Base-by-base conservation (phyloP, 2,329 filamentous ascomycete species). In the Fusarium transvaalense region DNA sequence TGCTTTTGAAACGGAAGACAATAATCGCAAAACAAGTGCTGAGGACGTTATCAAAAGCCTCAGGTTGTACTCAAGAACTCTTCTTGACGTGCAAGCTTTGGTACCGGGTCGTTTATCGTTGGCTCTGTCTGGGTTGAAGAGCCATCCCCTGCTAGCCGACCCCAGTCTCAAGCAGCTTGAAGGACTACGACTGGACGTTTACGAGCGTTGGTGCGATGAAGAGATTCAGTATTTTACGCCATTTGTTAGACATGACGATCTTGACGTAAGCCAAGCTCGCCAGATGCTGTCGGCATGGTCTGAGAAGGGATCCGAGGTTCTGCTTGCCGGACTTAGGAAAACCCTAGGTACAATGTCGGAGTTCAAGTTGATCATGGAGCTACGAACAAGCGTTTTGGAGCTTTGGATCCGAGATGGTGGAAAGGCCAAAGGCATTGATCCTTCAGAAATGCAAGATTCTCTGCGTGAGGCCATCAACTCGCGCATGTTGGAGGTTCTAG, bases 151-250 rank as follows among this genome's bases (percentile, higher is more conserved):
- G 14, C 80, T 97, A 5, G 87, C 88, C n/a, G 92, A 97, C 75
- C 79, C 85, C 2, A 84, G 89, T 2, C 82, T 97, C 19, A 85
- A 86, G 55, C 79, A 82, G 1, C 78, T 96, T 2, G 88, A 92
- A 68, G 91, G 90, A 17, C 81, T 97, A 14, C 88, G 92, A 35
- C 81, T 97, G 27, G 93, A 97, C 74, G 81, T 96, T 12, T 89
- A 93, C 73, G 88, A 90, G 67, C 85, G 86, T 21, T 97, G 94
- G 92, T 92, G 96, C 66, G 86, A 91, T 19, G 89, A 94, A 10
- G 93, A 97, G 63, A 92, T 97, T 41, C 88, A 88, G 46, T 91
- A 91, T 68, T 97, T 97, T 76, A 95, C 90, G 1, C 94, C 94
- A 0, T 97, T 93, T 81, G 92, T 97, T 35, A 89, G 92, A 31